Base-by-base conservation (phyloP, 2,329 filamentous ascomycete genomes). In the Fusarium tjaetaba region DNA sequence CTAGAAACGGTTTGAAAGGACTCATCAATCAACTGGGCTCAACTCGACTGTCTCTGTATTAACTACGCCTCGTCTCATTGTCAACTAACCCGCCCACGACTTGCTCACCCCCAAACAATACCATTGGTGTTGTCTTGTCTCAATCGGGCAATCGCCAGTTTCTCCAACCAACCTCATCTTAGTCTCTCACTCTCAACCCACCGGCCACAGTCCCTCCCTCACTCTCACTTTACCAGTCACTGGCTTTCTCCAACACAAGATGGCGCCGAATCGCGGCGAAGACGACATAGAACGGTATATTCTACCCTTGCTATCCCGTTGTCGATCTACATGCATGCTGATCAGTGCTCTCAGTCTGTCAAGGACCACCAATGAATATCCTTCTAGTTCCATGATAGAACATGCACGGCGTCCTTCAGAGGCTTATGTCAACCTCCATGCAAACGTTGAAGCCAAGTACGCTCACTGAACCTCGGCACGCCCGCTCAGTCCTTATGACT, bases 361-460 rank as follows among this genome's bases (percentile, higher is more conserved):
- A 63, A 80, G 76, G 55, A 72, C 66, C 61, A 77, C 72, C 24
- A 74, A 77, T 46, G 75, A 79, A 41, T 75, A 79, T 46, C 77
- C 79, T 41, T 72, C 75, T 24, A 78, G 80, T 57, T 77, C 79
- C 39, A 80, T 79, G 39, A 77, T 80, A 43, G 83, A 86, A 72
- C 81, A 82, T 65, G 84, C 81, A 28, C 78, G 73, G 30, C 79
- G 76, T 52, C 70, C 75, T 28, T 76, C 79, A 32, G 77, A 81
- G 36, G 77, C 79, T n/a, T 78, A 78, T 46, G 77, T 85, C 51
- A 84, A 86, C 61, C 82, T 87, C 45, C 85, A 86, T 70, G 76
- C 82, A 64, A 87, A 87, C 68, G 69, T 83, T 39, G 85, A 86
- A 68, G 86, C 85, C 64, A 85, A 82, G 85, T 86, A 78, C 30